Evolutionary conservation across 495 filamentous ascomycete species (phyloP), one percentile per base, ranked within the genome.

Genomic region (Glarea lozoyensis): DNA sequence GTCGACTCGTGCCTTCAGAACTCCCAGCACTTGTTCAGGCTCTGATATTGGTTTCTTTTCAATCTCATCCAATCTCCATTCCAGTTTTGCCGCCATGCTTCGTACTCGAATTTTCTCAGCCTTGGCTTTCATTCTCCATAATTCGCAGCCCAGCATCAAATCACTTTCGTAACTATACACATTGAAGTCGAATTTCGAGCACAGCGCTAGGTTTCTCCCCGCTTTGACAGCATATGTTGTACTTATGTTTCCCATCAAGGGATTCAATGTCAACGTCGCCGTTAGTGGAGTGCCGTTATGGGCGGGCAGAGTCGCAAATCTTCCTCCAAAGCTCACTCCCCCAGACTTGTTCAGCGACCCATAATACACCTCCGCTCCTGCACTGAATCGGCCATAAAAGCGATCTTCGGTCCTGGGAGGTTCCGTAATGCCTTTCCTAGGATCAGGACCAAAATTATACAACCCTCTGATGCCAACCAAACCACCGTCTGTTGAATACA

Each of bases 161-260:
- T 93, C 88, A 57, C 86, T 94, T 65, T 97, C 92, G 66, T 95
- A 98, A 54, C 85, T 93, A 65, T 95, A 96, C 38, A 95, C 87
- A 57, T 98, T 98, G 60, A 97, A 98, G 49, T 92, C 87, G 65
- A 97, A 90, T 30, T 82, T 77, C 22, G 86, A 88, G 45, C 88
- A 90, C 35, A 98, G 76, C 1, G 87, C 80, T 39, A 92, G 75
- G 45, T 87, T 77, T 10, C 73, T 77, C 16, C 84, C 82, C 4
- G 90, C 92, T 51, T 84, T 79, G 10, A 95, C 81, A 11, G 92
- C 86, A 53, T 97, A 98, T 4, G 81, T 93, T 20, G 86, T 82
- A 32, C 82, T 88, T 39, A 97, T 67, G 45, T 82, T 93, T 21
- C 92, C 92, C 72, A 94, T 96, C 10, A 98, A 69, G 0, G 92